These are phyloP conservation scores for Thraustochytrium striatum DNA, from an alignment of 352 stramenopile genomes.

Conservation along the genomic window DNA sequence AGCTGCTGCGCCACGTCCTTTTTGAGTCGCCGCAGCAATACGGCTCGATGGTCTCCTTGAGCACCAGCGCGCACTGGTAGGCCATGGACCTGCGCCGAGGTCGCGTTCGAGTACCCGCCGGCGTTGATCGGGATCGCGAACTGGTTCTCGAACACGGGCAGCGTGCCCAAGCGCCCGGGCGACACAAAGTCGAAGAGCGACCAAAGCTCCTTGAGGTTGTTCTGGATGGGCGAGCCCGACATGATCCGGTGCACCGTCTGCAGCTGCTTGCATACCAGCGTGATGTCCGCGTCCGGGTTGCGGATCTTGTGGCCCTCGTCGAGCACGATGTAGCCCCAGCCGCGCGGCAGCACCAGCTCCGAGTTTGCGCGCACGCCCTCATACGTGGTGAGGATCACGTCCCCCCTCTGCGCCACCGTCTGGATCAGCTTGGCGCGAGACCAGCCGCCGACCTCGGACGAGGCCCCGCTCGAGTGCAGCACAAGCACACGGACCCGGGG, in stretches of 20 bases:
- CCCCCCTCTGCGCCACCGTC: slow-evolving; percentile 51
- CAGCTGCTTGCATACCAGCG: slow-evolving; percentile 84
- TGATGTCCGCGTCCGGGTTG: slow-evolving; percentile 95
- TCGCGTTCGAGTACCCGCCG: slow-evolving; percentile 85
- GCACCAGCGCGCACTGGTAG: slow-evolving; percentile 89
- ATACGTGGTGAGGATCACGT: slow-evolving; percentile 93
- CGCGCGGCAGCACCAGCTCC: slow-evolving; percentile 76
- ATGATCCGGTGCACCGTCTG: slow-evolving; percentile 64
- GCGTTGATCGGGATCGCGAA: slow-evolving; percentile 93
- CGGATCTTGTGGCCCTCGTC: slow-evolving; percentile 98
- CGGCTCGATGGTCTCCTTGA: slow-evolving; percentile 93
- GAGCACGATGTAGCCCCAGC: slow-evolving; percentile 95
- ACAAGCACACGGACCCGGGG: slow-evolving; percentile 78
- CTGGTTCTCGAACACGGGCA: slow-evolving; percentile 93
- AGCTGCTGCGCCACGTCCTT: slow-evolving; percentile 66
- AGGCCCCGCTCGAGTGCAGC: slow-evolving; percentile 70
- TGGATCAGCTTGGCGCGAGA: slow-evolving; percentile 11
- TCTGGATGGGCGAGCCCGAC: slow-evolving; percentile 74
- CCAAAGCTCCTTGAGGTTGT: slow-evolving; percentile 94
- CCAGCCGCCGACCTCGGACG: slow-evolving; percentile 4
- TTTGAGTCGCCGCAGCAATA: slow-evolving; percentile 86
- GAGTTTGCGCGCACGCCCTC: slow-evolving; percentile 86
- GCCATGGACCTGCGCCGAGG: slow-evolving; percentile 89
- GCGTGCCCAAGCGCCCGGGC: slow-evolving; percentile 90
- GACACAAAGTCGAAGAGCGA: slow-evolving; percentile 98